phyloP scores from a whole-genome alignment of 805 yeast species.

The Wickerhamiella nectarea region DNA sequence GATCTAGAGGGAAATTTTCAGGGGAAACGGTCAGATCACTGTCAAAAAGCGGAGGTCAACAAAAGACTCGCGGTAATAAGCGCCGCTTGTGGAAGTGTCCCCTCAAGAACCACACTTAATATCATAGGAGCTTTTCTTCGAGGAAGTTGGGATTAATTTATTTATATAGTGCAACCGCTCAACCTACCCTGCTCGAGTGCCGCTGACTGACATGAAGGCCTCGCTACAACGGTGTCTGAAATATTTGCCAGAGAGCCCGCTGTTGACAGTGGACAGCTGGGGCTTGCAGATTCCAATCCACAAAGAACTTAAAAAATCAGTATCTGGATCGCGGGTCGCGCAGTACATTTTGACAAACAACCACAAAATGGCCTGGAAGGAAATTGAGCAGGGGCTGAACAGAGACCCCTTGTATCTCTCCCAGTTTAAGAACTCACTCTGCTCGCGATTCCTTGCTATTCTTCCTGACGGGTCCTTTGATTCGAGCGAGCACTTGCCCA shows the following conservation, averaged over 20 bases:
- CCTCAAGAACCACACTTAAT: conserved; percentile 65
- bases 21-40: conserved; percentile 13
- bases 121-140: conserved; percentile 16
- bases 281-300: not conserved
- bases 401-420: conserved; percentile 9
- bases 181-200: not conserved
- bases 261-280: conserved; percentile 1
- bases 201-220: not conserved
- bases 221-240: not conserved
- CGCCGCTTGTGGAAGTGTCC: conserved; percentile 42
- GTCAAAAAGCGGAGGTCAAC: conserved; percentile 41
- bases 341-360: conserved; percentile 3
- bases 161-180: too few relatives aligned
- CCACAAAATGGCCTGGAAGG: conserved; percentile 13
- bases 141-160: not conserved
- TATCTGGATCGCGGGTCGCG: not conserved
- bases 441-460: conserved; percentile 8
- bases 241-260: not conserved
- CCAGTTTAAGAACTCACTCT: conserved; percentile 6
- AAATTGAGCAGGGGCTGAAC: conserved; percentile 9
- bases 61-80: conserved; percentile 41
- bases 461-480: conserved; percentile 16
- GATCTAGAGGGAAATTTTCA: conserved; percentile 30
- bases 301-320: not conserved
- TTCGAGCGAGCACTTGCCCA: conserved; percentile 17